Percentiles rank a stretch among this genome's conserved stretches.
phyloP scores from a whole-genome alignment of 31 red algal genomes.

The Endocladia muricata region DNA sequence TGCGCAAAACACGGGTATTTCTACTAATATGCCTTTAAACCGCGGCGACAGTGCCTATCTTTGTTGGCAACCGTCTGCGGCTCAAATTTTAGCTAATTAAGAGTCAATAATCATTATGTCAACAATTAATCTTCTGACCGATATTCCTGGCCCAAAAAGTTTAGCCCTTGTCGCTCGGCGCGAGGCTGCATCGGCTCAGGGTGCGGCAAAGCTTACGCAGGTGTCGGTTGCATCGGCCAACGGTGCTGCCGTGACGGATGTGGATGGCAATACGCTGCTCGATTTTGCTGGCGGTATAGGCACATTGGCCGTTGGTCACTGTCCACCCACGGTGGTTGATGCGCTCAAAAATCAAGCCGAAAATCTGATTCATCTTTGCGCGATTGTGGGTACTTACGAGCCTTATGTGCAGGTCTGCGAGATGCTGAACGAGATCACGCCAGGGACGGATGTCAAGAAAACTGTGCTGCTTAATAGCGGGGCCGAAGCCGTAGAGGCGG shows the following conservation, averaged over 20 bases:
- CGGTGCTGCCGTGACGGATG: constrained; percentile 62
- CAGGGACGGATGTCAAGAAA: constrained; percentile 77
- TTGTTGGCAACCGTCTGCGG: no score
- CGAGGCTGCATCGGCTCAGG: not conserved
- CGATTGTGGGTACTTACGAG: constrained; percentile 81
- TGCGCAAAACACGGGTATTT: no score
- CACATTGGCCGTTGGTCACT: constrained; percentile 85
- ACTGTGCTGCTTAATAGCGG: constrained; percentile 95
- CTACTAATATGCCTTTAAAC: no score
- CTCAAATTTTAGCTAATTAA: no score
- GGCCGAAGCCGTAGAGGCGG: constrained; percentile 93
- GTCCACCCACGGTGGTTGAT: constrained; percentile 52
- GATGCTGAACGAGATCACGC: constrained; percentile 74
- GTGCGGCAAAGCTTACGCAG: not conserved
- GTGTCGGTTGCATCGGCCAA: constrained; percentile 60
- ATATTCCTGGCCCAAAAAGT: not conserved
- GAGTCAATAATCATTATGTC: no score
- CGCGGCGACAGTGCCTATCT: no score
- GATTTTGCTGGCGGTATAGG: constrained; percentile 94
- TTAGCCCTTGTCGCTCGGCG: not conserved
- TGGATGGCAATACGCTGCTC: constrained; percentile 62
- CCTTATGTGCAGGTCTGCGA: no score
- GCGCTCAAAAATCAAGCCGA: constrained; percentile 62
- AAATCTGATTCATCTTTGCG: constrained; percentile 68
- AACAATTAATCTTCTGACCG: no score